Percentiles rank a stretch among this genome's conserved stretches.
Evolutionary conservation across 768 basidiomycete genomes (phyloP).

Genomic region (Chalciporus piperatus): DNA sequence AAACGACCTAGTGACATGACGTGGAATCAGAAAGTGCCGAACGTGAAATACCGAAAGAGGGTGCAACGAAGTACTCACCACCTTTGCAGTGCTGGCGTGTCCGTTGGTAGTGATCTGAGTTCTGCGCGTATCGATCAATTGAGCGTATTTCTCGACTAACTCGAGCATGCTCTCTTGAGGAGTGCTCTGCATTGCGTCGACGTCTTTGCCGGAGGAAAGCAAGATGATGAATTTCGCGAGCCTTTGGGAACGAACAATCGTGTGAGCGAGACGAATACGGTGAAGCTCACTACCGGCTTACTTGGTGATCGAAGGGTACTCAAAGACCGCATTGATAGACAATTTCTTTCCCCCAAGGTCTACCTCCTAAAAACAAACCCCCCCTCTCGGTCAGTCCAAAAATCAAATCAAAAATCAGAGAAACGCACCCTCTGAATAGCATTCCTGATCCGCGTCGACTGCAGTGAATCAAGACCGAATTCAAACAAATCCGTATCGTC

Average conservation of each 20-base stretch:
- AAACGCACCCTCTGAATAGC: conserved; percentile 38
- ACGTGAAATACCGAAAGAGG: background rate
- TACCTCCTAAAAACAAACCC: conserved; percentile 10
- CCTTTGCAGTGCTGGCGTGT: conserved; percentile 11
- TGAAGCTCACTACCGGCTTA: conserved; percentile 10
- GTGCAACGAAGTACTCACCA: conserved; percentile 9
- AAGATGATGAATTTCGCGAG: conserved; percentile 41
- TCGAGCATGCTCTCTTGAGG: conserved; percentile 41
- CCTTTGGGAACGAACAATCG: conserved; percentile 16
- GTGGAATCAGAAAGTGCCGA: background rate
- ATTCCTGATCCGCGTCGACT: conserved; percentile 52
- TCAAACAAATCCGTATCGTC: conserved; percentile 41
- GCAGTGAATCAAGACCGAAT: conserved; percentile 54
- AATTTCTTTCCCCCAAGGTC: conserved; percentile 21
- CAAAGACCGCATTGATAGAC: conserved; percentile 42
- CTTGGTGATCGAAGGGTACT: conserved; percentile 44
- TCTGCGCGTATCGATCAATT: conserved; percentile 5
- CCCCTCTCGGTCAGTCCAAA: background rate
- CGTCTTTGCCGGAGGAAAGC: conserved; percentile 31
- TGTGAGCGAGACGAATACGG: background rate
- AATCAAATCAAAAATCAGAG: conserved; percentile 33
- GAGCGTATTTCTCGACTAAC: conserved; percentile 44
- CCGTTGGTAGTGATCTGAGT: background rate
- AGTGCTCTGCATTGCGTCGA: conserved; percentile 15
- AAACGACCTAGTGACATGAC: conserved; percentile 24